Conservation (phyloP, 441 rosid genomes). For the Croton laevigatus region DNA sequence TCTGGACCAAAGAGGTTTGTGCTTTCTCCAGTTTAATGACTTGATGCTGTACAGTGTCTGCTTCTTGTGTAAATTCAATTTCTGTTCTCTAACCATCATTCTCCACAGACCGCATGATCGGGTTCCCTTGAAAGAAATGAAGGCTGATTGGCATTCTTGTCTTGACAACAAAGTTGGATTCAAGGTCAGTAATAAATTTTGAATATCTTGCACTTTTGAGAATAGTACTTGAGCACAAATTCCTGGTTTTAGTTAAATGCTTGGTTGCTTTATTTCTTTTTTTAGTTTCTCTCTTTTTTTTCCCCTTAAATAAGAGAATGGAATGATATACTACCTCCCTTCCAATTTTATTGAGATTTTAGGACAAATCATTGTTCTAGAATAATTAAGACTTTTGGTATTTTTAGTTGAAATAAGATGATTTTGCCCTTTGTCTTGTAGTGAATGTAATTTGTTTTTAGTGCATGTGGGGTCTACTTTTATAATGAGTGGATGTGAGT, state of each 20-base stretch:
- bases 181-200: slow-evolving; percentile 54
- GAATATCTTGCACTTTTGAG: background rate
- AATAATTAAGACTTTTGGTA: too few species aligned
- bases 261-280: background rate
- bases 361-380: too few species aligned
- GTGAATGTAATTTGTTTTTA: too few species aligned
- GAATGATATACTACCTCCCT: background rate
- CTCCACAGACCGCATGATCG: slow-evolving; percentile 92
- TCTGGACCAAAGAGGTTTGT: slow-evolving; percentile 94
- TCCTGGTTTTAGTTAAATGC: background rate
- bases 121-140: slow-evolving; percentile 82
- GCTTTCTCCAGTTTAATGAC: slow-evolving; percentile 9
- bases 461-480: too few species aligned
- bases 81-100: slow-evolving; percentile 4
- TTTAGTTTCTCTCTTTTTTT: background rate
- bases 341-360: background rate
- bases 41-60: background rate
- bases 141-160: slow-evolving; percentile 94
- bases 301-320: background rate
- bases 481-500: too few species aligned
- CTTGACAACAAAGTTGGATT: slow-evolving; percentile 86
- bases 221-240: background rate
- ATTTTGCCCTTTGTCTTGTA: too few species aligned
- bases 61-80: background rate
- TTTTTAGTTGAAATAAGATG: too few species aligned